phyloP scores from a whole-genome alignment of 139 green algal species.

The Astrephomene gubernaculifera region DNA sequence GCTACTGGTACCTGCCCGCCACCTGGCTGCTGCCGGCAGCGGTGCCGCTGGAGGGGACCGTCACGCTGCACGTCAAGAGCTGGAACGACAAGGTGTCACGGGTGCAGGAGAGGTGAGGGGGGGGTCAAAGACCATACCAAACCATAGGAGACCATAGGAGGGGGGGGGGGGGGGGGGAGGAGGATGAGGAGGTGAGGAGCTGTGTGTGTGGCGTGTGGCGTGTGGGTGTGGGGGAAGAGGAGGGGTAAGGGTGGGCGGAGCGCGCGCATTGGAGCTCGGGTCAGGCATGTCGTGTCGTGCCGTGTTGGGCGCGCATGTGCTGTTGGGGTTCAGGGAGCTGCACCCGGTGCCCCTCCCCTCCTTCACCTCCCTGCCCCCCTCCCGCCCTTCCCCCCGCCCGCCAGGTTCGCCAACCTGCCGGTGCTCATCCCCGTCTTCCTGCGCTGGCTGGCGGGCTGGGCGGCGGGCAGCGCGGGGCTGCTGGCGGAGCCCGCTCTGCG shows the following conservation, averaged over 20 bases:
- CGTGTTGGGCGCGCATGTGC: no score
- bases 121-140: no score
- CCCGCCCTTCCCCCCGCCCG: not conserved
- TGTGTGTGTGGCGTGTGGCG: no score
- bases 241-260: no score
- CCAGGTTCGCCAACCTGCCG: constrained; percentile 30
- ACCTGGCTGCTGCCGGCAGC: constrained; percentile 9
- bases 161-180: no score
- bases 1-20: constrained; percentile 30
- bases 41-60: constrained; percentile 4
- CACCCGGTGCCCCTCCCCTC: no score
- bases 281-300: no score
- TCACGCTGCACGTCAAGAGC: constrained; percentile 35
- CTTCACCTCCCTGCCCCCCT: not conserved
- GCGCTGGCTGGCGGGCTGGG: constrained; percentile 29
- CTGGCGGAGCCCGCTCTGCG: constrained; percentile 1
- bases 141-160: no score
- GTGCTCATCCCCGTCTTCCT: not conserved
- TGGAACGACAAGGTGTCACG: constrained; percentile 45
- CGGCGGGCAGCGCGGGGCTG: not conserved
- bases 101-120: constrained; percentile 14
- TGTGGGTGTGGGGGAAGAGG: no score
- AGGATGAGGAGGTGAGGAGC: no score
- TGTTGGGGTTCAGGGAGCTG: no score
- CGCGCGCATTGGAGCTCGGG: no score